Evolutionary conservation across 164 flowering plant species (phyloP).

Genomic region (Chimonanthus salicifolius): DNA sequence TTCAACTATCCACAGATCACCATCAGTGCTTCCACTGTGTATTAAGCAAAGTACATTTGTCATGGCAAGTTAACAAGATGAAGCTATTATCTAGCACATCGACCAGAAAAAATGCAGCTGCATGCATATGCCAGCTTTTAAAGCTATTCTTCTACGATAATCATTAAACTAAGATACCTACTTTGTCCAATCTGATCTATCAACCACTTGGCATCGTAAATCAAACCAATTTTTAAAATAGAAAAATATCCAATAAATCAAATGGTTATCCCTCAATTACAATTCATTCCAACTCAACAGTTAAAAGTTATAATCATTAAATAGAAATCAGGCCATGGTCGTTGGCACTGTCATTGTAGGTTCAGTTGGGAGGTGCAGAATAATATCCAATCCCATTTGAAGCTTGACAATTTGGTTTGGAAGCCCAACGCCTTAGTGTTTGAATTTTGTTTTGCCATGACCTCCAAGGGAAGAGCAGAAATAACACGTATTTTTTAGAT

Average conservation of each 20-base stretch:
- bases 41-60: slow-evolving; percentile 2
- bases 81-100: background rate
- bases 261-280: background rate
- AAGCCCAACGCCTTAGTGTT: no score
- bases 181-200: background rate
- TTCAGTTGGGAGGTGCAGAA: no score
- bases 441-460: no score
- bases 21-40: slow-evolving; percentile 94
- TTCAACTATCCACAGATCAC: slow-evolving; percentile 78
- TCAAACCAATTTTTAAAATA: background rate
- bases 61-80: slow-evolving; percentile 8
- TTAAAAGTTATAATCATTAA: background rate
- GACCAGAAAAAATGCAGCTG: background rate
- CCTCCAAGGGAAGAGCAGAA: no score
- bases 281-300: background rate
- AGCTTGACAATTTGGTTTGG: no score
- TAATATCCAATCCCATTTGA: no score
- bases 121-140: background rate
- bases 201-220: slow-evolving; percentile 2
- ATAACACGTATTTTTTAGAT: no score
- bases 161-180: background rate
- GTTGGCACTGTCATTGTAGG: no score
- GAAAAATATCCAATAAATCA: slow-evolving; percentile 2
- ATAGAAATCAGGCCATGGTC: no score
- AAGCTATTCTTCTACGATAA: background rate